Base-by-base conservation (phyloP, 345 rosid species). In the Eucalyptus erythrocorys region DNA sequence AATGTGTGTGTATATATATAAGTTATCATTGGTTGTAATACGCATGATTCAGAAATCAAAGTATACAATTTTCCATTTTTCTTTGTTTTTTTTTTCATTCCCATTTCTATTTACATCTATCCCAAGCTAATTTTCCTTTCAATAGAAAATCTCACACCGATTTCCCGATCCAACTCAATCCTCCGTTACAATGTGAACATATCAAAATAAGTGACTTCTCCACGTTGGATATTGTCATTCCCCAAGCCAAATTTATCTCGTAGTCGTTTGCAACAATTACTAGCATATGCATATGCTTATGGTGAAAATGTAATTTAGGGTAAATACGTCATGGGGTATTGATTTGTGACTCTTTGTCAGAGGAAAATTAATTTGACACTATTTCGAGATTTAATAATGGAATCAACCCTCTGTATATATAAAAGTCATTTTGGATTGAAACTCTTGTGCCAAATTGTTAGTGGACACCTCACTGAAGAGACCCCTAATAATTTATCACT, bases 121-220 rank as follows among this genome's bases (percentile, higher is more conserved):
- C 12, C 1, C 24, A 17, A 5, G 8, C 6, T 32, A 34, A 37
- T 71, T 37, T 71, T 37, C 45, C 4, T 71, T 14, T 3, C 1
- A 0, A 3, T 7, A 19, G 2, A 61, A 66, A 30, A n/a, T n/a
- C 10, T 32, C 45, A 19, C 22, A 19, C 4, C 1, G 0, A 1
- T 71, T 2, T 68, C 81, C 37, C 13, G 1, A 37, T 22, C 81
- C 14, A 37, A 71, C 45, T 10, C 81, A 10, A 10, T 71, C 27
- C 27, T 71, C 82, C 45, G 5, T 37, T 19, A 37, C 22, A 37
- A 71, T 37, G 6, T 22, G 45, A 19, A 19, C 45, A 1, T 10
- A 24, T 10, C 22, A 3, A 71, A 10, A 37, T 6, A 19, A 17
- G 81, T 19, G 26, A 34, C 22, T 17, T 17, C 3, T 71, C 19